Conservation (phyloP, 2,329 filamentous ascomycete species). For the Septoria petroselini region DNA sequence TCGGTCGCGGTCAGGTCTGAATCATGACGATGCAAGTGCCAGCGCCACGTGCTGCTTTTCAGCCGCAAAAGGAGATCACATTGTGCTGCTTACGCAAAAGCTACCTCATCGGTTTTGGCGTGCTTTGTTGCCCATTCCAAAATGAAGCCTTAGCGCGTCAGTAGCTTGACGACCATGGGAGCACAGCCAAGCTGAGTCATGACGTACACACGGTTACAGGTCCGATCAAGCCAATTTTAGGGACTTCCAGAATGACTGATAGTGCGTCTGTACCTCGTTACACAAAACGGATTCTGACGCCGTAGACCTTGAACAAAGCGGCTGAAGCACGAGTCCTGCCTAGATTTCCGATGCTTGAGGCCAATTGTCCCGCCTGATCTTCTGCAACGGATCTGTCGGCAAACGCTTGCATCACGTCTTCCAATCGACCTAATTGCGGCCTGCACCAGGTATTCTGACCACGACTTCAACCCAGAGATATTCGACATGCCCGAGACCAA, state of each 20-base stretch:
- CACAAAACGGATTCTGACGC: background rate
- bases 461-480: no score
- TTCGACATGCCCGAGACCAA: background rate
- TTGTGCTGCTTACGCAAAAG: slow-evolving; percentile 10
- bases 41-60: slow-evolving; percentile 7
- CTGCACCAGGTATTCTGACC: background rate
- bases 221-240: background rate
- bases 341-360: no score
- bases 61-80: slow-evolving; percentile 2
- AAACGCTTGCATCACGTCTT: no score
- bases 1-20: background rate
- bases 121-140: slow-evolving; percentile 9
- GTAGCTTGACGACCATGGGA: background rate
- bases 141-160: background rate
- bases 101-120: slow-evolving; percentile 4
- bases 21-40: slow-evolving; percentile 6
- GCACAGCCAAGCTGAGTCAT: slow-evolving; percentile 3
- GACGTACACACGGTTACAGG: slow-evolving; percentile 8
- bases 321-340: background rate
- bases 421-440: background rate
- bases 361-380: no score
- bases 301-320: background rate
- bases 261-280: background rate
- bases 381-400: no score
- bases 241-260: background rate